Conservation (phyloP, 1,284 basidiomycete genomes). For the Puccinia triticina region DNA sequence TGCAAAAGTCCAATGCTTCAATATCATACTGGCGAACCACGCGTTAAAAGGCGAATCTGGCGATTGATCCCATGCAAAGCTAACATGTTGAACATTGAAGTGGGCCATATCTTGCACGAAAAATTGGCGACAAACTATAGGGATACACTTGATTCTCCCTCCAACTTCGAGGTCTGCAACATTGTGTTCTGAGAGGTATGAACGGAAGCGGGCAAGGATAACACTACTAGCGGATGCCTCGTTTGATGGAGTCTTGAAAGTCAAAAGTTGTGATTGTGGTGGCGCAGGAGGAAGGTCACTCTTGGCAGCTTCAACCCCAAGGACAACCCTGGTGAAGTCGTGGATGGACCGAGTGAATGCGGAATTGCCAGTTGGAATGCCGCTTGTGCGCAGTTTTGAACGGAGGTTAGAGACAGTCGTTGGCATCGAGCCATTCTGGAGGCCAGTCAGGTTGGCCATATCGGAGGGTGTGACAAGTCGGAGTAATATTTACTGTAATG, state of each 20-base stretch:
- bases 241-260: neutral
- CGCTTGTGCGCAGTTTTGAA: neutral
- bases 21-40: conserved; percentile 7
- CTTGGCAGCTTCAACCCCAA: neutral
- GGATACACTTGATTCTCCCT: conserved; percentile 5
- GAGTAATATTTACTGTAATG: neutral
- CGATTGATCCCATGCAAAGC: conserved; percentile 4
- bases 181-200: neutral
- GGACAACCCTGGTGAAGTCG: neutral
- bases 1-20: conserved; percentile 14
- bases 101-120: neutral
- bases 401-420: neutral
- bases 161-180: neutral
- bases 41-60: neutral
- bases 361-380: neutral
- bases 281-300: conserved; percentile 16
- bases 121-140: conserved; percentile 13
- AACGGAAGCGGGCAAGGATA: neutral
- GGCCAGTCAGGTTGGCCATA: neutral
- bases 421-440: conserved; percentile 2
- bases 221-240: neutral
- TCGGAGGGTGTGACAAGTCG: neutral
- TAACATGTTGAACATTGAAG: neutral
- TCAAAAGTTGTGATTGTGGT: neutral
- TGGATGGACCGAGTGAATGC: conserved; percentile 1